Evolutionary conservation across 2,329 filamentous ascomycete genomes (phyloP).

Genomic region (Podosphaera fusca): DNA sequence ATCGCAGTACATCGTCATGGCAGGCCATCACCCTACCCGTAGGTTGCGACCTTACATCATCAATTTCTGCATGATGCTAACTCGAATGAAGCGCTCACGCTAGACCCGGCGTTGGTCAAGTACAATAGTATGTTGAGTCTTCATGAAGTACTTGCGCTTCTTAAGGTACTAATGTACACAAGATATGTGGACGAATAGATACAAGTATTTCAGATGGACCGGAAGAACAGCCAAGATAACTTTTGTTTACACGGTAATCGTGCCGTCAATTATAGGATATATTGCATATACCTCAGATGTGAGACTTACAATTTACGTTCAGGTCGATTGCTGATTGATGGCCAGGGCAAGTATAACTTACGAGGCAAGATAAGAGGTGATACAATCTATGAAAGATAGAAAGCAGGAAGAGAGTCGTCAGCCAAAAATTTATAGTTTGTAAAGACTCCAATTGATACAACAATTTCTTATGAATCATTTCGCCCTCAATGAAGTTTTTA

Average conservation of each 20-base stretch:
- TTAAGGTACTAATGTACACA: conserved; percentile 4
- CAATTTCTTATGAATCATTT: background rate
- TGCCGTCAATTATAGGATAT: conserved; percentile 49
- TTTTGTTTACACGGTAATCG: conserved; percentile 49
- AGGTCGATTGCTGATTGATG: conserved; percentile 7
- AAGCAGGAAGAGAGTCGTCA: background rate
- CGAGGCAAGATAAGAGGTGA: conserved; percentile 78
- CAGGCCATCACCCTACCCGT: conserved; percentile 25
- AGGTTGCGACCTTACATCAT: conserved; percentile 5
- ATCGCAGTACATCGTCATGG: conserved; percentile 19
- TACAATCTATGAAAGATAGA: conserved; percentile 52
- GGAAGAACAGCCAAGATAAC: conserved; percentile 57
- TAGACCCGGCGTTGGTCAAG: conserved; percentile 28
- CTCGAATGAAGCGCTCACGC: conserved; percentile 10
- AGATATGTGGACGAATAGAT: conserved; percentile 69
- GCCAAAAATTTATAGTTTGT: background rate
- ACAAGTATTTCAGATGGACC: conserved; percentile 93
- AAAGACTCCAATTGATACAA: background rate
- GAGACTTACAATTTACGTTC: conserved; percentile 21
- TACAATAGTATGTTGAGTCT: conserved; percentile 24
- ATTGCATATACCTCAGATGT: conserved; percentile 69
- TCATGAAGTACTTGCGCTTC: conserved; percentile 2
- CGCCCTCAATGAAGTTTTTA: background rate
- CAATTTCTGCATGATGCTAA: conserved; percentile 5
- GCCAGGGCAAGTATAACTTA: conserved; percentile 64